Conservation (phyloP, 2,329 filamentous ascomycete species). For the Bimuria novae-zelandiae region DNA sequence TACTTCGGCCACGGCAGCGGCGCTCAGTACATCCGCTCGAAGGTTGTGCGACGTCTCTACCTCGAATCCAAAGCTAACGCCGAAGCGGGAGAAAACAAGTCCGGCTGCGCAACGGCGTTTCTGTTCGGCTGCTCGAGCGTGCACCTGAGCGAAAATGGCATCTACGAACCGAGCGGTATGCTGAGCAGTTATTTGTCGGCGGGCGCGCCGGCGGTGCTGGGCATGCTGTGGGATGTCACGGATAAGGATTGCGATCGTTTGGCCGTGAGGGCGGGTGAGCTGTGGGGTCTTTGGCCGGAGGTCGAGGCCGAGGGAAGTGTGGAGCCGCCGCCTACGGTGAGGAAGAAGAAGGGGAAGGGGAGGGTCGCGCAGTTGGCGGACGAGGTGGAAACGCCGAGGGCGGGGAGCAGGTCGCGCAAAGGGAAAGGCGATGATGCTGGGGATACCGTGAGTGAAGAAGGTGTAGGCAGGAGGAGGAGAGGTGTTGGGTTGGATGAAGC, state of each 20-base stretch:
- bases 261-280: conserved; percentile 75
- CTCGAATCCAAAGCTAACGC: conserved; percentile 42
- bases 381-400: conserved; percentile 32
- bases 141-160: conserved; percentile 74
- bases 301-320: conserved; percentile 29
- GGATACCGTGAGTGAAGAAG: conserved; percentile 29
- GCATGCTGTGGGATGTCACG: conserved; percentile 96
- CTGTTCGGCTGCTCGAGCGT: conserved; percentile 95
- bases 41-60: conserved; percentile 77
- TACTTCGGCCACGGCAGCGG: conserved; percentile 98
- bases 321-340: conserved; percentile 32
- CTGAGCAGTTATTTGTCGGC: conserved; percentile 91
- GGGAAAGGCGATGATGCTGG: conserved; percentile 31
- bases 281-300: conserved; percentile 76
- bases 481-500: conserved; percentile 71
- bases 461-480: conserved; percentile 30
- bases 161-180: conserved; percentile 86
- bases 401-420: conserved; percentile 22
- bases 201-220: conserved; percentile 78
- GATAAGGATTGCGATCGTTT: conserved; percentile 97
- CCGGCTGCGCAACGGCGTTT: conserved; percentile 74
- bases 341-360: conserved; percentile 37
- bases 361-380: conserved; percentile 30
- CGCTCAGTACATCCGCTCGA: conserved; percentile 87
- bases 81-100: conserved; percentile 21